A percentile compares a stretch with the other conserved stretches of the same genome.
phyloP scores from a whole-genome alignment of 179 eudicot genomes.

The Beta lomatogona region DNA sequence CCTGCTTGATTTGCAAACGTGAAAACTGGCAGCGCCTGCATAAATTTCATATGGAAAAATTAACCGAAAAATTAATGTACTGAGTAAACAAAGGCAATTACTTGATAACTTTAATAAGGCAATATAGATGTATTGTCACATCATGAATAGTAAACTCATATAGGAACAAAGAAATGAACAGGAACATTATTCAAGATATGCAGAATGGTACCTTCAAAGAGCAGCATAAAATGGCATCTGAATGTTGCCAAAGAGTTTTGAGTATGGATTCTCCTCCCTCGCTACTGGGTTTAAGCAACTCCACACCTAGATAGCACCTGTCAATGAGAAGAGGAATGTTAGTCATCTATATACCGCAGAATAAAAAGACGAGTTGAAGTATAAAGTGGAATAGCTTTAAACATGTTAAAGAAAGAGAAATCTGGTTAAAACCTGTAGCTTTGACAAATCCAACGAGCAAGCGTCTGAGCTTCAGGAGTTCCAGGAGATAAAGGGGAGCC shows the following conservation, averaged over 20 bases:
- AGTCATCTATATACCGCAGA: no score
- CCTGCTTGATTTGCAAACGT: constrained; percentile 85
- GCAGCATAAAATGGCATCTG: constrained; percentile 91
- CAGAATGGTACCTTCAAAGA: constrained; percentile 66
- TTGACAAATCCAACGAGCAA: constrained; percentile 92
- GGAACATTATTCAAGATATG: not conserved
- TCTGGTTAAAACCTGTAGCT: constrained; percentile 67
- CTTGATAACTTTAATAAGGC: not conserved
- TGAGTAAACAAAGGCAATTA: not conserved
- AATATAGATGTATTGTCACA: not conserved
- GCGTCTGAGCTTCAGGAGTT: constrained; percentile 85
- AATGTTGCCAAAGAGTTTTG: constrained; percentile 73
- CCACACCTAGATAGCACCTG: constrained; percentile 72
- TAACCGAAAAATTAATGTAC: not conserved
- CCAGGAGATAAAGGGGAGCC: constrained; percentile 65
- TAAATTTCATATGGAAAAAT: not conserved
- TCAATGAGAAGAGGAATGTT: not conserved
- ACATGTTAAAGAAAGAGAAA: no score
- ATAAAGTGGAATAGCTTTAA: not conserved
- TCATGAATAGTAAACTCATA: not conserved
- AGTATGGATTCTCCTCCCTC: constrained; percentile 68
- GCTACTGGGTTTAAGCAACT: constrained; percentile 57
- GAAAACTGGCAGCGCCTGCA: constrained; percentile 71
- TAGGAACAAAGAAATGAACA: not conserved
- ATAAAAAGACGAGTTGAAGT: not conserved